Evolutionary conservation across 73 alveolate genomes (phyloP).

Genomic region (Paramecium octaurelia): DNA sequence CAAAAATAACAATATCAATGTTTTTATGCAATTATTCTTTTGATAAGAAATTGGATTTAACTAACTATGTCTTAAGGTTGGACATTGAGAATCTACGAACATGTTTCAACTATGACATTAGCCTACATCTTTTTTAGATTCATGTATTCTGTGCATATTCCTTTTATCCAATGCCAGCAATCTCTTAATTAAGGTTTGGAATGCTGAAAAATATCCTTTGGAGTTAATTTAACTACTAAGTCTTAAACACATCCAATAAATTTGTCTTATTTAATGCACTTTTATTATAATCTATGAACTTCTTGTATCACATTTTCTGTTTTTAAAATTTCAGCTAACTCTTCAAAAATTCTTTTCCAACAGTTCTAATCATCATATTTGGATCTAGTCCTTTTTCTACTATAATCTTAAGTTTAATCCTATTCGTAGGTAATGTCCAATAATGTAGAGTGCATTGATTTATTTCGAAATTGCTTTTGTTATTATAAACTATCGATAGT

Average conservation of each 20-base stretch:
- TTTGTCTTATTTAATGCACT: not conserved
- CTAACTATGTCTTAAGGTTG: not conserved
- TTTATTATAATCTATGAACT: not conserved
- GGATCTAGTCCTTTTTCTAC: slow-evolving; percentile 33
- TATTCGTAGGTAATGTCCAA: slow-evolving; percentile 9
- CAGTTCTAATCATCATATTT: not conserved
- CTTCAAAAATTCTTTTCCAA: not conserved
- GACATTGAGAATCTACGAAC: not conserved
- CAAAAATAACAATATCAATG: not conserved
- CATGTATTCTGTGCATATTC: slow-evolving; percentile 8
- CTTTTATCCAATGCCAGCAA: slow-evolving; percentile 35
- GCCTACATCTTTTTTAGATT: not conserved
- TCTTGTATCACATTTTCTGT: not conserved
- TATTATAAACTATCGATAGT: not conserved
- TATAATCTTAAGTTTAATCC: slow-evolving; percentile 15
- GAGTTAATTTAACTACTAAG: not conserved
- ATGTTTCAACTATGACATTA: not conserved
- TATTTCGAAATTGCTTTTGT: not conserved
- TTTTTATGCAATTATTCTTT: not conserved
- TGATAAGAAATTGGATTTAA: not conserved
- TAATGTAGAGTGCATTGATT: not conserved
- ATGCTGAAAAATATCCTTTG: not conserved
- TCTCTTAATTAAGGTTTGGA: not conserved
- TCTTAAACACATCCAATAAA: slow-evolving; percentile 1
- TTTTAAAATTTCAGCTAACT: not conserved